A percentile compares a stretch with the other conserved stretches of the same genome.
Conservation (phyloP, 495 filamentous ascomycete species). For the Aspergillus olivimuriae region DNA sequence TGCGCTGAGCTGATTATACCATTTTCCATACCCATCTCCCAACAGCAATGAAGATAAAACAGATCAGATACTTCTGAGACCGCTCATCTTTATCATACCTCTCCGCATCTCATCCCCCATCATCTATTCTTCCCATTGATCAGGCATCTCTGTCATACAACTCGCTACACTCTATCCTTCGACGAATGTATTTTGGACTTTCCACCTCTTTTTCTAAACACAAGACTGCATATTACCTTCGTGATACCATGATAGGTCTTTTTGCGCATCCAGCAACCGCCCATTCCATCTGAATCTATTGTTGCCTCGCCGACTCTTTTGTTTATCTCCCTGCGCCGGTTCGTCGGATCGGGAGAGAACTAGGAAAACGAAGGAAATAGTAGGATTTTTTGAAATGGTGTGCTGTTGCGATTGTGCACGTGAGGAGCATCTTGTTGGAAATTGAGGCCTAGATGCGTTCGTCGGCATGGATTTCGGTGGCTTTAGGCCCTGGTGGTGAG, state of each 20-base stretch:
- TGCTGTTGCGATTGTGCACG: no score
- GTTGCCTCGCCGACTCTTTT: no score
- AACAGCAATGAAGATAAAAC: slow-evolving; percentile 42
- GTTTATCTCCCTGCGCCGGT: neutral
- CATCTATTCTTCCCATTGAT: slow-evolving; percentile 2
- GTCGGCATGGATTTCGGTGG: no score
- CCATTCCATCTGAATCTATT: neutral
- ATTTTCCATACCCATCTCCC: slow-evolving; percentile 4
- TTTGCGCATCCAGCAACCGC: neutral
- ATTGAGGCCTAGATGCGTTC: no score
- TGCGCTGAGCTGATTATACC: slow-evolving; percentile 27
- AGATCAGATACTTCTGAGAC: slow-evolving; percentile 50
- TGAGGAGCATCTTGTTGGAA: no score
- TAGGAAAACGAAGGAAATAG: neutral
- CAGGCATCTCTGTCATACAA: no score
- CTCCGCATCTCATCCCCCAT: slow-evolving; percentile 2
- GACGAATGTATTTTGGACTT: neutral
- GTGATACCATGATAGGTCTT: neutral
- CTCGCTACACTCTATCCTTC: slow-evolving; percentile 2
- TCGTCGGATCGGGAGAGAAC: neutral
- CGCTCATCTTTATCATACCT: slow-evolving; percentile 3
- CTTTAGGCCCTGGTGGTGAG: neutral
- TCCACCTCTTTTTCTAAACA: neutral
- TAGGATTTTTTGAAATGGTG: neutral
- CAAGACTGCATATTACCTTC: slow-evolving; percentile 26